A percentile compares a stretch with the other conserved stretches of the same genome.
Evolutionary conservation across 1,284 basidiomycete species (phyloP).

Genomic region (Trichosporon faecale): DNA sequence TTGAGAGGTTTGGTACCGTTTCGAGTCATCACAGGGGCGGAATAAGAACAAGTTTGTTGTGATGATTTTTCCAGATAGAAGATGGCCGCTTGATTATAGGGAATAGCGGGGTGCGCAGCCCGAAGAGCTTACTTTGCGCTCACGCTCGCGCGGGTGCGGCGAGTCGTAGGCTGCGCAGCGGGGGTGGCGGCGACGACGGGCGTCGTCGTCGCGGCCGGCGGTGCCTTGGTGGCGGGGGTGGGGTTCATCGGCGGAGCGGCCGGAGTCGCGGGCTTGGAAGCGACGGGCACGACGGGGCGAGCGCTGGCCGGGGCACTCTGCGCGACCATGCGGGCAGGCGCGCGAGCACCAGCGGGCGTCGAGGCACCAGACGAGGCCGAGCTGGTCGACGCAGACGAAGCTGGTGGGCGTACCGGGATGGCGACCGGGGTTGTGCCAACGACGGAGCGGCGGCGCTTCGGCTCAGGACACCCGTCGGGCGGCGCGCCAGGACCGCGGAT

Average conservation of each 20-base stretch:
- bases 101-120: neutral
- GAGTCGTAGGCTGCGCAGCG: slow-evolving; percentile 7
- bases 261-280: neutral
- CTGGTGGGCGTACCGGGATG: neutral
- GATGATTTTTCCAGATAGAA: neutral
- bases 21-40: slow-evolving; percentile 3
- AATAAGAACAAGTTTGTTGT: neutral
- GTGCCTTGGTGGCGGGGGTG: neutral
- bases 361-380: neutral
- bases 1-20: neutral
- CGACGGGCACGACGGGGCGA: neutral
- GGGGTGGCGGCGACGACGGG: neutral
- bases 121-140: slow-evolving; percentile 11
- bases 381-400: neutral
- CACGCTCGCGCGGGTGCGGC: slow-evolving; percentile 9
- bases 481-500: slow-evolving; percentile 36
- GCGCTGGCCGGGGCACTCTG: neutral
- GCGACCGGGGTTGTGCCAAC: slow-evolving; percentile 21
- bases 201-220: neutral
- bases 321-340: neutral
- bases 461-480: slow-evolving; percentile 43
- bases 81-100: neutral
- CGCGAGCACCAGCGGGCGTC: neutral
- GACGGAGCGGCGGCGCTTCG: slow-evolving; percentile 44
- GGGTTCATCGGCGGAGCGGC: neutral